phyloP scores from a whole-genome alignment of 371 early-diverging fungal genomes.

The Mucor racemosus region DNA sequence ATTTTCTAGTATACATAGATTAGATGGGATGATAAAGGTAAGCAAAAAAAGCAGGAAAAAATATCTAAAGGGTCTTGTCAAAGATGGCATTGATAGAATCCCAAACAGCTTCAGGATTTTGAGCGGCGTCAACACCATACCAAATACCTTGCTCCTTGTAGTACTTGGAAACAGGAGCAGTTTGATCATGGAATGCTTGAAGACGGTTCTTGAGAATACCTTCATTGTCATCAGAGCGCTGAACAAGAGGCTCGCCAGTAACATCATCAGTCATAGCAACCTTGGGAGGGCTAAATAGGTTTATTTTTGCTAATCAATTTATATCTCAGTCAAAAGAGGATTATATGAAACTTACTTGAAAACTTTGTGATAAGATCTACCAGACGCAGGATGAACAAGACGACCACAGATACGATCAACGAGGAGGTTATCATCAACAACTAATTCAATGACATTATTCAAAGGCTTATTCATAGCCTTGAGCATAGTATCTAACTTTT shows the following conservation, averaged over 20 bases:
- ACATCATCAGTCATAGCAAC: conserved; percentile 89
- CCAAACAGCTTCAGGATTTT: conserved; percentile 92
- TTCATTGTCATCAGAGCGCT: conserved; percentile 98
- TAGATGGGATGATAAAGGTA: neutral
- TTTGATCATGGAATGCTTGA: conserved; percentile 93
- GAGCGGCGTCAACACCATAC: conserved; percentile 91
- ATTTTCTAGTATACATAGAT: neutral
- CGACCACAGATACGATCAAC: conserved; percentile 97
- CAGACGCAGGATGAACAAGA: conserved; percentile 92
- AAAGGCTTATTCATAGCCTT: conserved; percentile 78
- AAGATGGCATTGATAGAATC: conserved; percentile 89
- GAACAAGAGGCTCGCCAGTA: conserved; percentile 96
- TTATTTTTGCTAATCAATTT: neutral
- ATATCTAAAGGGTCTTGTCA: conserved; percentile 55
- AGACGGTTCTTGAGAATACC: conserved; percentile 94
- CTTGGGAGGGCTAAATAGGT: conserved; percentile 83
- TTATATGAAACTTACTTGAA: conserved; percentile 65
- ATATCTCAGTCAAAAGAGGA: conserved; percentile 1
- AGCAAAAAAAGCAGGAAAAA: neutral
- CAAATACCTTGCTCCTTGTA: conserved; percentile 94
- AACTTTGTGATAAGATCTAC: conserved; percentile 96
- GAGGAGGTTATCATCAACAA: conserved; percentile 92
- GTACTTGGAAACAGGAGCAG: conserved; percentile 96
- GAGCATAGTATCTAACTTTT: conserved; percentile 97
- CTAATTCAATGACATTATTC: conserved; percentile 91